Evolutionary conservation across 2,329 filamentous ascomycete species (phyloP), one percentile per base, ranked within the genome.

Genomic region (Cephalotrichum gorgonifer): DNA sequence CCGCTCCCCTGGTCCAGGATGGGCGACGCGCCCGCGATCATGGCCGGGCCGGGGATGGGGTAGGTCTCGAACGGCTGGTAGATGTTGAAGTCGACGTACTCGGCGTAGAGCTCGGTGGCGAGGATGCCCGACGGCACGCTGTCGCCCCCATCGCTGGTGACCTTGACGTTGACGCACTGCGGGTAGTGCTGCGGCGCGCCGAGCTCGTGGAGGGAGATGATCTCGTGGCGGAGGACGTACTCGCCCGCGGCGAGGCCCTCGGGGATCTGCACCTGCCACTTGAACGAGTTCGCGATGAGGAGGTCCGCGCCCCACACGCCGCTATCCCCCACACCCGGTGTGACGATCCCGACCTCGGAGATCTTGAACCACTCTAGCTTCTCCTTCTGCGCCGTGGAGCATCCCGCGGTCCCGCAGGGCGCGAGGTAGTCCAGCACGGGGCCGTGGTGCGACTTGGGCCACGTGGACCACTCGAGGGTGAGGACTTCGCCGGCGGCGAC

Each of bases 401-500:
- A 81, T 58, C 79, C 73, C 23, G 70, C 73, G 15, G 51, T 52
- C 43, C 71, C 67, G 62, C 74, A 76, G 53, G 72, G 69, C 51
- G 79, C 79, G 33, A 83, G 65, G 66, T 82, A 82, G 59, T 74
- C 73, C 54, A 81, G 70, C 55, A 82, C 70, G n/a, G 79, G 78
- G 2, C 79, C 79, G 54, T 81, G 71, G 66, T 86, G 73, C 49
- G 71, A 75, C 6, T 74, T 68, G 15, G 81, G 81, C 83, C 82
- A 86, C 15, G 67, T 67, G 50, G 71, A 76, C 83, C 82, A 86
- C 57, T 78, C 71, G 43, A 86, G 64, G 51, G 75, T 67, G 55
- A 86, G 61, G 7, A 68, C 69, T 53, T 69, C 68, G 52, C 83
- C 83, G n/a, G 81, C 83, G n/a, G 71, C 67, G 33, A 84, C 74